Evolutionary conservation across 2,329 filamentous ascomycete species (phyloP).

Genomic region (Hymenotorrendiella dingleyae): DNA sequence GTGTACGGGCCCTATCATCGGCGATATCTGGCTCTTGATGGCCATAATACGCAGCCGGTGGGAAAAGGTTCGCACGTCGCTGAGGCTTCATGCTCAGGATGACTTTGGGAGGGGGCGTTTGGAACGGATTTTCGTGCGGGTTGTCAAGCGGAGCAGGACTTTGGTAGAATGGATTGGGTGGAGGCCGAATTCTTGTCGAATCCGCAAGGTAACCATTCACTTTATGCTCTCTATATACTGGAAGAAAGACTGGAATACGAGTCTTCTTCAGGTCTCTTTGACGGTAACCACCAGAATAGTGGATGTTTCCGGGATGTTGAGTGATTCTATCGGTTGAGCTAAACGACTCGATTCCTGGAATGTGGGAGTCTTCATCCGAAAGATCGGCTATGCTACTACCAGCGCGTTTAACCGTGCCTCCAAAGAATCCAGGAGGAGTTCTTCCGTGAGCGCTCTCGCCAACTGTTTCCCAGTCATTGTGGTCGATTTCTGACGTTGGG

Average conservation of each 20-base stretch:
- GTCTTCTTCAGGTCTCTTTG: constrained; percentile 24
- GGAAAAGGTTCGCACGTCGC: not conserved
- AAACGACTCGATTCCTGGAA: constrained; percentile 17
- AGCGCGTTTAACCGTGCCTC: constrained; percentile 16
- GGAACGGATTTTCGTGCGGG: constrained; percentile 27
- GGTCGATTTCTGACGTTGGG: constrained; percentile 13
- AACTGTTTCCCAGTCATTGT: constrained; percentile 30
- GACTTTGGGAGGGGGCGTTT: constrained; percentile 22
- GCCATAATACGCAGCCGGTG: not conserved
- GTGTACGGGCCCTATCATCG: not conserved
- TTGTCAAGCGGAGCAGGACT: constrained; percentile 17
- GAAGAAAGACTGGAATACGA: constrained; percentile 23
- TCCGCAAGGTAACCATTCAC: constrained; percentile 29
- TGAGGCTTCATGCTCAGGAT: constrained; percentile 4
- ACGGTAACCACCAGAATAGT: constrained; percentile 24
- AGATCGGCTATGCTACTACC: constrained; percentile 28
- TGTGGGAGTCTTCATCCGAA: constrained; percentile 22
- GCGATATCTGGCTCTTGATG: not conserved
- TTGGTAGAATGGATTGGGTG: constrained; percentile 8
- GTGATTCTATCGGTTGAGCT: constrained; percentile 24
- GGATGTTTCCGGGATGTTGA: constrained; percentile 24
- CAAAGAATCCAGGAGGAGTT: constrained; percentile 12
- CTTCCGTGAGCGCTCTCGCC: constrained; percentile 18
- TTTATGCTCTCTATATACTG: constrained; percentile 22
- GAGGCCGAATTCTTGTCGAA: constrained; percentile 20